Evolutionary conservation across 495 filamentous ascomycete genomes (phyloP), one percentile per base, ranked within the genome.

Genomic region (Tuber borchii): DNA sequence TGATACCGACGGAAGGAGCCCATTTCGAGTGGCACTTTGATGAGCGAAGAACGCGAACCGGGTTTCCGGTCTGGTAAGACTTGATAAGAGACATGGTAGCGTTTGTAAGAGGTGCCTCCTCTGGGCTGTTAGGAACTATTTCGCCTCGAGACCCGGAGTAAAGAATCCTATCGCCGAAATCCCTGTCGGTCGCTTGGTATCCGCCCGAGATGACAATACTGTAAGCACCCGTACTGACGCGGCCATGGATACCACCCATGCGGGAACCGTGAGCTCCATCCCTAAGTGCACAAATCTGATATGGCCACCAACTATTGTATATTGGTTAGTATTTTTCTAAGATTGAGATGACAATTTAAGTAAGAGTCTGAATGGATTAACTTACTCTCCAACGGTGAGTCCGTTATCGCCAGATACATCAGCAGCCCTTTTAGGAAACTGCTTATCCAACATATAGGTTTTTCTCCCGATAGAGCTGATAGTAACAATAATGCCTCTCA

Each of bases 241-340:
- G 77, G 7, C 88, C 88, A 20, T 80, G 76, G 45, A 90, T 89
- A 1, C 88, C 88, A 0, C 78, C 83, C 74, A 85, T 82, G 0
- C 78, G 73, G 8, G 82, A 75, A 1, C 87, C 87, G 69, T 90
- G 88, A 0, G 86, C 87, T 17, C 88, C 88, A 51, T 86, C 85
- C 40, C 84, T 84, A 16, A 87, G 80, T 0, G 88, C 87, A 6
- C 83, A 84, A 7, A 84, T 79, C n/a, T 87, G 86, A 9, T 83
- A 78, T 0, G 88, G 86, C 81, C 84, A 90, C 88, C 88, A 90
- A 48, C 77, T 79, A 14, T 69, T 6, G 1, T 2, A 1, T 31
- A 8, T 3, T 26, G 48, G 71, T 74, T 26, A 74, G 68, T 14
- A 71, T 34, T n/a, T 31, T 65, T 17, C 26, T 17, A 16, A 17